phyloP scores from a whole-genome alignment of 2,329 filamentous ascomycete species.

The Tothia fuscella region DNA sequence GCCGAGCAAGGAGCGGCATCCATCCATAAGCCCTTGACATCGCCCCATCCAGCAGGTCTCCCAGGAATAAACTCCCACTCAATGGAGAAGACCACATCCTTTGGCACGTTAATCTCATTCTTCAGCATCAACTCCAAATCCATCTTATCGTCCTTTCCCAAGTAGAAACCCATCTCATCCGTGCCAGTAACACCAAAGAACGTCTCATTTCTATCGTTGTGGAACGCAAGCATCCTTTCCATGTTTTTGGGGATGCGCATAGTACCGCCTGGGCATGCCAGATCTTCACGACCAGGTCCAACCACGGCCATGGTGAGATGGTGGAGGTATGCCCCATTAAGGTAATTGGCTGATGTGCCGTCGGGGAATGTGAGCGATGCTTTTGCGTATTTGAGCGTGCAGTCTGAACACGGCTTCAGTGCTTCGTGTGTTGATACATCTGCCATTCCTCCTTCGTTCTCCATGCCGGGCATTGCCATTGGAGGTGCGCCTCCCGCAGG shows the following conservation, averaged over 20 bases:
- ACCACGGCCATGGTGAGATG: constrained; percentile 3
- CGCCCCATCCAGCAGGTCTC: constrained; percentile 3
- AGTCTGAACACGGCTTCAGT: constrained; percentile 9
- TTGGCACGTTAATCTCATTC: constrained; percentile 7
- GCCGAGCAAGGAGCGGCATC: constrained; percentile 8
- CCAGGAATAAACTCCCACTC: constrained; percentile 4
- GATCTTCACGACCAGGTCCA: constrained; percentile 7
- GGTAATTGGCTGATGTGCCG: constrained; percentile 3
- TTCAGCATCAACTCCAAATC: constrained; percentile 5
- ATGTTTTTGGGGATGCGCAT: constrained; percentile 1
- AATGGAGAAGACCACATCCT: constrained; percentile 1
- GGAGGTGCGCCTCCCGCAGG: too few relatives aligned
- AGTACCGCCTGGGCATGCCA: neutral
- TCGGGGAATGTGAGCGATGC: constrained; percentile 5
- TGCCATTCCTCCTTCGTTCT: constrained; percentile 5
- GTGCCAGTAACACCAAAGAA: constrained; percentile 2
- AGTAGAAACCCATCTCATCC: constrained; percentile 9
- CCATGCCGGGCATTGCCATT: constrained; percentile 9
- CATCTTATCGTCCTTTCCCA: constrained; percentile 8
- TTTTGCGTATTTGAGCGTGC: constrained; percentile 10
- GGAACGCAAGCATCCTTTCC: constrained; percentile 8
- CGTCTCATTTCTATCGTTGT: constrained; percentile 10
- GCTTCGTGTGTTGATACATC: constrained; percentile 6
- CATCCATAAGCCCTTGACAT: constrained; percentile 8
- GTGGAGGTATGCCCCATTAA: constrained; percentile 8